Percentiles rank a stretch among this genome's conserved stretches.
Evolutionary conservation across 345 rosid genomes (phyloP).

Genomic region (Viola odorata): DNA sequence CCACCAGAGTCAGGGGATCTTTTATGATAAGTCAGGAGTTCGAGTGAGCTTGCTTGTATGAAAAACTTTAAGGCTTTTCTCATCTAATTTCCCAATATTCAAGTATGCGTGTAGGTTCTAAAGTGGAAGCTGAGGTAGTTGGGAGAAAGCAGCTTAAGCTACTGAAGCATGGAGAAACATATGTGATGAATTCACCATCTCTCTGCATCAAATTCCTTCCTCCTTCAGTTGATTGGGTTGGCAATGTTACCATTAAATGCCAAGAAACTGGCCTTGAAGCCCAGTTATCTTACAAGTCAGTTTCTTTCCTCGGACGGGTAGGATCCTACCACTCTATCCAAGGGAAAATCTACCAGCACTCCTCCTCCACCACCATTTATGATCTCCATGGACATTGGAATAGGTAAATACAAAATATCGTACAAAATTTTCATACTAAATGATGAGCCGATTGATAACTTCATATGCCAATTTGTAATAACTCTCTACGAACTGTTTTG

Average conservation of each 20-base stretch:
- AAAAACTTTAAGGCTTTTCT: not conserved
- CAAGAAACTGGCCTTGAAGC: conserved; percentile 61
- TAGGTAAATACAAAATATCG: conserved; percentile 31
- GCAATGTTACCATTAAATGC: conserved; percentile 52
- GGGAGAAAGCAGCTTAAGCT: conserved; percentile 68
- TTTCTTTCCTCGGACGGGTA: conserved; percentile 35
- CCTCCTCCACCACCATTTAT: conserved; percentile 36
- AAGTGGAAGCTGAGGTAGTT: conserved; percentile 56
- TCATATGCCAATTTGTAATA: no score
- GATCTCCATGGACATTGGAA: conserved; percentile 73
- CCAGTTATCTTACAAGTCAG: conserved; percentile 37
- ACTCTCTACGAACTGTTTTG: not conserved
- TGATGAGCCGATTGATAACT: no score
- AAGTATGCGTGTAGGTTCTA: conserved; percentile 34
- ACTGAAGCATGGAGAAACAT: conserved; percentile 47
- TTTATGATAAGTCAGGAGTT: no score
- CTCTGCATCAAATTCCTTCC: conserved; percentile 58
- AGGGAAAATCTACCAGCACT: conserved; percentile 57
- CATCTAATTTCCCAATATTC: not conserved
- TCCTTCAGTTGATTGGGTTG: conserved; percentile 59
- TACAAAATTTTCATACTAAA: no score
- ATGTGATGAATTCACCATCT: conserved; percentile 72
- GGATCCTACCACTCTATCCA: conserved; percentile 33
- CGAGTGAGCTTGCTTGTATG: not conserved
- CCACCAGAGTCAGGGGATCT: not conserved